Percentiles rank a stretch among this genome's conserved stretches.
Evolutionary conservation across 1,284 basidiomycete species (phyloP).

Genomic region (Apiotrichum siamense): DNA sequence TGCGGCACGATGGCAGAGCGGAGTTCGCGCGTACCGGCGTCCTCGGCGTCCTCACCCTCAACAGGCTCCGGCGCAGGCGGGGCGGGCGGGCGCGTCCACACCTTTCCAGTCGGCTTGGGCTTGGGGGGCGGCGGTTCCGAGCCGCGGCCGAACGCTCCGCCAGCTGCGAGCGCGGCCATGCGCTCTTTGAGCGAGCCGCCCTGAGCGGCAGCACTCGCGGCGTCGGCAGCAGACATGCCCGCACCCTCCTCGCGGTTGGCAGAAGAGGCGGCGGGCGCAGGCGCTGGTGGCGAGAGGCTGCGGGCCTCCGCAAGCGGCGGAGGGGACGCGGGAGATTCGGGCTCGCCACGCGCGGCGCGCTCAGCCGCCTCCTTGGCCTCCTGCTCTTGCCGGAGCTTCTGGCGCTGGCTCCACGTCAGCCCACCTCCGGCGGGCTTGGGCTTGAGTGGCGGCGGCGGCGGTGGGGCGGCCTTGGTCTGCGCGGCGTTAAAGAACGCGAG

Average conservation of each 20-base stretch:
- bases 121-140: conserved; percentile 52
- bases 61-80: conserved; percentile 44
- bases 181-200: conserved; percentile 74
- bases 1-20: not conserved
- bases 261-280: conserved; percentile 1
- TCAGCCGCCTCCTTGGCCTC: conserved; percentile 40
- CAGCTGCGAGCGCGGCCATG: conserved; percentile 80
- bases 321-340: not conserved
- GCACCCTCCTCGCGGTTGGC: conserved; percentile 17
- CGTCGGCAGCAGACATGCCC: conserved; percentile 73
- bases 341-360: conserved; percentile 10
- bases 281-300: conserved; percentile 14
- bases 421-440: conserved; percentile 58
- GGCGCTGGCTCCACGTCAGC: conserved; percentile 49
- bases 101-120: conserved; percentile 59
- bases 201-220: conserved; percentile 64
- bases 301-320: not conserved
- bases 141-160: conserved; percentile 60
- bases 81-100: conserved; percentile 61
- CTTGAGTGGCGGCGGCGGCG: conserved; percentile 54
- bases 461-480: conserved; percentile 39
- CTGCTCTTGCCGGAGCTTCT: conserved; percentile 44
- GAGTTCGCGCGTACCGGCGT: not conserved
- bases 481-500: conserved; percentile 47
- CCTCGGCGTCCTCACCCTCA: conserved; percentile 39